A percentile compares a stretch with the other conserved stretches of the same genome.
Conservation (phyloP, 352 stramenopile species). For the Pseudoperonospora humuli region DNA sequence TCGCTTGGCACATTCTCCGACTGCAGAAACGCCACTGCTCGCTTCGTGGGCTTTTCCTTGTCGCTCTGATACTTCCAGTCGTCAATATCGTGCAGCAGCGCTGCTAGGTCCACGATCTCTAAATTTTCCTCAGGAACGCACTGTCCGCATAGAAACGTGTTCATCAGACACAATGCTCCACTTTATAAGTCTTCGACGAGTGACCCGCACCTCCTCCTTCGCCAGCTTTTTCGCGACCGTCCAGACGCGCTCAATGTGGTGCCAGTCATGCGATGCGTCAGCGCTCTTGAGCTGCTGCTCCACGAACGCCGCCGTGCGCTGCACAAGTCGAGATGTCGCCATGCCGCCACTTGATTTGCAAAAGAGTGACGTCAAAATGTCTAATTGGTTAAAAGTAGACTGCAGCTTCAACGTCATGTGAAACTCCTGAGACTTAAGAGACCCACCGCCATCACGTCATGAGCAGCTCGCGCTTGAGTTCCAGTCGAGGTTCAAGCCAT, state of each 20-base stretch:
- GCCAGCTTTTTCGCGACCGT: conserved; percentile 60
- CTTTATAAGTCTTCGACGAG: too few species aligned
- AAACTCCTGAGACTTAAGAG: conserved; percentile 13
- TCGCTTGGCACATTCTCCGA: conserved; percentile 37
- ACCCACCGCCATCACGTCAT: neutral
- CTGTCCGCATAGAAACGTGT: conserved; percentile 16
- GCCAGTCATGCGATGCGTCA: conserved; percentile 82
- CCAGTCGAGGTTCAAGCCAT: too few species aligned
- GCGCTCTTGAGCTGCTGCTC: conserved; percentile 60
- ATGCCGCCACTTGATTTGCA: conserved; percentile 5
- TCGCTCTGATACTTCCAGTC: conserved; percentile 84
- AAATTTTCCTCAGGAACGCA: conserved; percentile 44
- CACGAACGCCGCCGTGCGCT: conserved; percentile 67
- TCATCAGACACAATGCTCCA: too few species aligned
- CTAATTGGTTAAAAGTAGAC: conserved; percentile 10
- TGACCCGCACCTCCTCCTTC: conserved; percentile 51
- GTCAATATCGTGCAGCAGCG: conserved; percentile 86
- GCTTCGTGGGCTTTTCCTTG: conserved; percentile 41
- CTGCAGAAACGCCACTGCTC: conserved; percentile 47
- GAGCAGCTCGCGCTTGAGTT: too few species aligned
- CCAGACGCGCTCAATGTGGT: conserved; percentile 86
- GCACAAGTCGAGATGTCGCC: conserved; percentile 49
- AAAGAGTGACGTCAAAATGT: conserved; percentile 14
- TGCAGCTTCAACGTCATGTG: conserved; percentile 15
- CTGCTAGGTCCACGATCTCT: conserved; percentile 76